Evolutionary conservation across 148 eudicot genomes (phyloP), one percentile per base, ranked within the genome.

Genomic region (Drosera capensis): DNA sequence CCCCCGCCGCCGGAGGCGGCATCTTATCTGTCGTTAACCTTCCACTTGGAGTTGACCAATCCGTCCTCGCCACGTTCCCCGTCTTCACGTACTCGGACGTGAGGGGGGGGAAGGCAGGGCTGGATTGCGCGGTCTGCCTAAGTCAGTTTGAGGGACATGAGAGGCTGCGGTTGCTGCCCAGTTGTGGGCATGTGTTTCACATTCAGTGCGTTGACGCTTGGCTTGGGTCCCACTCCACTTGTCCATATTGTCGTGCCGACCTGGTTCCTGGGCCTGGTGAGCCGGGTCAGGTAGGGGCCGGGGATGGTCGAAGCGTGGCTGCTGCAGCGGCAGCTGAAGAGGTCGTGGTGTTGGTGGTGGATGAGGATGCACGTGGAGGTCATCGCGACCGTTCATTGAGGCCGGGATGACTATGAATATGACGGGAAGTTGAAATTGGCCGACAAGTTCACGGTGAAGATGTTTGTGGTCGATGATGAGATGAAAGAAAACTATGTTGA

Each of bases 161-260:
- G 15, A 34, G 36, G 20, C 47, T 71, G 20, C 59, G 75, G 25
- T 25, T 51, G 19, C 25, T 71, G 5, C 75, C 75, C 8, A 54
- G 41, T 23, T 71, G 75, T 23, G 58, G 49, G 1, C 75, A 71
- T 42, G 60, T 65, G 41, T 71, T 71, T 20, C 75, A 71, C 40
- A 45, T 61, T 1, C 63, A 61, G 8, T 71, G 75, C 25, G 62
- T 71, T 39, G 64, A 62, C 29, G 56, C 20, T 0, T 71, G 75
- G 75, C 39, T 71, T 1, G 41, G 20, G 24, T 52, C 50, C 0
- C 75, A 65, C 41, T 25, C 40, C n/a, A 52, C 57, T 3, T 52
- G 57, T 35, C 57, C 57, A 2, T 52, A 24, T 12, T 52, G 57
- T 26, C 57, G 57, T 16, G 48, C 57, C 48, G 38, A 41, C 24